Evolutionary conservation across 495 filamentous ascomycete species (phyloP), one percentile per base, ranked within the genome.

Genomic region (Jackrogersella minutella): DNA sequence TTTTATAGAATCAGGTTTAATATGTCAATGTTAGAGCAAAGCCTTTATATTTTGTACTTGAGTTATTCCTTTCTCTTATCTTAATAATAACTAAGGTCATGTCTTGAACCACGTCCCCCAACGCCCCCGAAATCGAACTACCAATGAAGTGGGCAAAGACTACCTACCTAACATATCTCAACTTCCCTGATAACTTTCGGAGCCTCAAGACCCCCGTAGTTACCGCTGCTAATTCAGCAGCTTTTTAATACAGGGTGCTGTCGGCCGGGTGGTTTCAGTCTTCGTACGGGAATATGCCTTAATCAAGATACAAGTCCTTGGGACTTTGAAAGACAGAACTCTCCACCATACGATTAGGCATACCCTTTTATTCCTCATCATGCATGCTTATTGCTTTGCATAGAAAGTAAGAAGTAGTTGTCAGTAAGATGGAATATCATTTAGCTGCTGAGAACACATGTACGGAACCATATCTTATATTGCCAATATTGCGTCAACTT

Each of bases 301-400:
- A 46, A 46, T 46, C 41, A 46, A 46, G 41, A 26, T 46, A 46
- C 26, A 26, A n/a, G 41, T 46, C 41, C 21, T 46, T 46, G 21
- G 17, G 19, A 44, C 16, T 9, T 13, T 21, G 41, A 21, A 13
- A 26, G 21, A 21, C 9, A 7, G 21, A 24, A 46, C 21, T 44
- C 1, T 44, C 41, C 10, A 19, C 41, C 5, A 2, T 11, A 24
- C 14, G 10, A 41, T 9, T 21, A 16, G 8, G n/a, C n/a, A 30
- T 11, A 5, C 11, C 10, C 6, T 14, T 46, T 5, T 13, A n/a
- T 21, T 46, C 26, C 9, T 41, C 14, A 4, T 1, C 14, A 39
- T 17, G 39, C 14, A 30, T 30, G 28, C 3, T 3, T 30, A 30
- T 30, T 30, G 28, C 28, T n/a, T n/a, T n/a, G n/a, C n/a, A n/a